A percentile compares a stretch with the other conserved stretches of the same genome.
Evolutionary conservation across 768 basidiomycete genomes (phyloP).

Genomic region (Tylopilus balloui): DNA sequence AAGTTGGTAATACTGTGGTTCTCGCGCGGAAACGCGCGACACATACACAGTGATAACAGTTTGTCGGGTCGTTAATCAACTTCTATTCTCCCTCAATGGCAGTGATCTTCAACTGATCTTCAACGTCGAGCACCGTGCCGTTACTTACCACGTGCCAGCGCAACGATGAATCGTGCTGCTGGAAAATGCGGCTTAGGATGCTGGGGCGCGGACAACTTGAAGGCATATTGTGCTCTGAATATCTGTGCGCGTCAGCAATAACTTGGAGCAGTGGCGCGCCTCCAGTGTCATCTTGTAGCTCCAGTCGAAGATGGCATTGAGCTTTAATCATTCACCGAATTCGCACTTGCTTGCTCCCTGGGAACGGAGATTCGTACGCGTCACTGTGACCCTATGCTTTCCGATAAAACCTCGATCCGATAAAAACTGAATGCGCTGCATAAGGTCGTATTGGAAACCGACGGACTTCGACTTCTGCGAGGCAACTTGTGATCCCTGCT

Average conservation of each 20-base stretch:
- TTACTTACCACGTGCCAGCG: slow-evolving; percentile 12
- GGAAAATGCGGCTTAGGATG: not conserved
- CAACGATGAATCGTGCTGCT: slow-evolving; percentile 1
- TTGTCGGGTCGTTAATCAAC: slow-evolving; percentile 18
- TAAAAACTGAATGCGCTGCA: slow-evolving; percentile 7
- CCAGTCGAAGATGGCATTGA: slow-evolving; percentile 6
- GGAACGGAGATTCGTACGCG: slow-evolving; percentile 24
- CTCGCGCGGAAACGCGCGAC: not conserved
- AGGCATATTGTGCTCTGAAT: not conserved
- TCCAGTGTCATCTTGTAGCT: not conserved
- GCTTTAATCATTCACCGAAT: slow-evolving; percentile 9
- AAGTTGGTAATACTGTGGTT: not conserved
- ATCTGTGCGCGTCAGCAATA: not conserved
- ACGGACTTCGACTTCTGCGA: slow-evolving; percentile 14
- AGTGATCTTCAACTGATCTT: slow-evolving; percentile 32
- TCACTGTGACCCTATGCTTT: slow-evolving; percentile 9
- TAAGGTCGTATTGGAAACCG: slow-evolving; percentile 18
- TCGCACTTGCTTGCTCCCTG: slow-evolving; percentile 25
- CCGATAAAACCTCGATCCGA: slow-evolving; percentile 24
- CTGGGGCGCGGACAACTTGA: not conserved
- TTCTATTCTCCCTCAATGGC: slow-evolving; percentile 23
- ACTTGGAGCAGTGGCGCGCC: not conserved
- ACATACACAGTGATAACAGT: slow-evolving; percentile 5
- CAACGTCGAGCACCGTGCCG: slow-evolving; percentile 13
- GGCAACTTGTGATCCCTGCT: slow-evolving; percentile 14